phyloP scores from a whole-genome alignment of 139 green algal species.

The Tetradesmus obliquus region DNA sequence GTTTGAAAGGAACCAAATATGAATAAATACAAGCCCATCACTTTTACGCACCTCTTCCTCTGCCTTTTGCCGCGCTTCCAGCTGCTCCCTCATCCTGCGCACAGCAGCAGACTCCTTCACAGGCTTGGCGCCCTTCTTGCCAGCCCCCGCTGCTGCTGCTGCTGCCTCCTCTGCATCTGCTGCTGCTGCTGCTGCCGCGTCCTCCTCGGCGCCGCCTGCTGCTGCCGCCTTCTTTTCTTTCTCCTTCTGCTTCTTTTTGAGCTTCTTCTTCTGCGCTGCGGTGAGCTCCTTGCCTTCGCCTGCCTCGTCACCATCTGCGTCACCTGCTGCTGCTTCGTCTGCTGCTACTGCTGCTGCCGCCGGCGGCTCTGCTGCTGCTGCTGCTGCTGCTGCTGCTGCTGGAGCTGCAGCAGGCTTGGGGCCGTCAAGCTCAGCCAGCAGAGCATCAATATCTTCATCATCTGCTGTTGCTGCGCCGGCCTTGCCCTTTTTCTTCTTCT shows the following conservation, averaged over 20 bases:
- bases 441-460: slow-evolving; percentile 78
- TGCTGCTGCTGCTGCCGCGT: slow-evolving; percentile 43
- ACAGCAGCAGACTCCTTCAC: slow-evolving; percentile 85
- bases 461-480: slow-evolving; percentile 49
- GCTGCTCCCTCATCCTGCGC: slow-evolving; percentile 78
- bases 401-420: slow-evolving; percentile 43
- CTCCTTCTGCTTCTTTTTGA: slow-evolving; percentile 88
- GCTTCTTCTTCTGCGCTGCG: slow-evolving; percentile 87
- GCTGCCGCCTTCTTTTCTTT: slow-evolving; percentile 78
- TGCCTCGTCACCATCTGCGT: slow-evolving; percentile 45
- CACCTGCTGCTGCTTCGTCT: slow-evolving; percentile 43
- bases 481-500: slow-evolving; percentile 63
- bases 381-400: slow-evolving; percentile 34
- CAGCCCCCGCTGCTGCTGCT: slow-evolving; percentile 44
- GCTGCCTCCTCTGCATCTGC: slow-evolving; percentile 51
- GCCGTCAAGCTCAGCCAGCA: slow-evolving; percentile 79
- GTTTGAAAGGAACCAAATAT: background rate
- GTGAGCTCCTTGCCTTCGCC: slow-evolving; percentile 70
- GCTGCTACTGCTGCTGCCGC: slow-evolving; percentile 35
- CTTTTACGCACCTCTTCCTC: slow-evolving; percentile 72
- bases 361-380: slow-evolving; percentile 42
- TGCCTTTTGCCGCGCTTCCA: slow-evolving; percentile 72
- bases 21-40: too few species aligned
- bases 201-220: slow-evolving; percentile 33
- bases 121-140: slow-evolving; percentile 67